Evolutionary conservation across 371 early-diverging fungal species (phyloP), one percentile per base, ranked within the genome.

Genomic region (Mycotypha africana): DNA sequence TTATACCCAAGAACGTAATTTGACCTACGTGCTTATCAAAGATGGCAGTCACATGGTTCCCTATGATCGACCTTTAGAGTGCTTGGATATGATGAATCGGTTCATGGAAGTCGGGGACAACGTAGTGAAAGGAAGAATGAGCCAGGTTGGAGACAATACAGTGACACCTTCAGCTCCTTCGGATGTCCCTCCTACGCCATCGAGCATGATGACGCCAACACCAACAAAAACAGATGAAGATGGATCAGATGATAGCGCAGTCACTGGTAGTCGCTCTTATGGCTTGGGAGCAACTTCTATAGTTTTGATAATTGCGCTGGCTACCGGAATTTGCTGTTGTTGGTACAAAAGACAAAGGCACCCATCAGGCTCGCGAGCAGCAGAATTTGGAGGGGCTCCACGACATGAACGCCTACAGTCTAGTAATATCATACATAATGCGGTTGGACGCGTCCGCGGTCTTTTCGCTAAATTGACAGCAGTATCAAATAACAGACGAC

Each of bases 31-130:
- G 0, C 17, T 82, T 7, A 65, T 89, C 20, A 69, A 77, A 42
- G 77, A 86, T 49, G 84, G 84, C 11, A 81, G 81, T 28, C 93
- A 92, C 56, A 92, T 92, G 93, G 82, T 82, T 0, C 85, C 91
- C 16, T 79, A 88, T 25, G 91, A 91, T 53, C 51, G 65, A 28
- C 87, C 90, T 0, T 28, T 63, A 11, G 85, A 70, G 25, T 64
- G 81, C 11, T 44, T 83, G 32, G 89, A 84, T 41, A 81, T 91
- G 79, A 81, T 88, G 45, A 84, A 88, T 56, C 70, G 86, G 26
- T 81, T 88, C 39, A 79, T 91, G 49, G 74, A 82, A 15, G 76
- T 76, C 7, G 65, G 67, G 17, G 56, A 59, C 40, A 55, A 58
- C 21, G 30, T 47, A n/a, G 67, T 70, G 4, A 53, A 56, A 10